A percentile compares a stretch with the other conserved stretches of the same genome.
These are phyloP conservation scores for Colletotrichum ledebouriae DNA, from an alignment of 2,329 filamentous ascomycete genomes.

Conservation along the genomic window DNA sequence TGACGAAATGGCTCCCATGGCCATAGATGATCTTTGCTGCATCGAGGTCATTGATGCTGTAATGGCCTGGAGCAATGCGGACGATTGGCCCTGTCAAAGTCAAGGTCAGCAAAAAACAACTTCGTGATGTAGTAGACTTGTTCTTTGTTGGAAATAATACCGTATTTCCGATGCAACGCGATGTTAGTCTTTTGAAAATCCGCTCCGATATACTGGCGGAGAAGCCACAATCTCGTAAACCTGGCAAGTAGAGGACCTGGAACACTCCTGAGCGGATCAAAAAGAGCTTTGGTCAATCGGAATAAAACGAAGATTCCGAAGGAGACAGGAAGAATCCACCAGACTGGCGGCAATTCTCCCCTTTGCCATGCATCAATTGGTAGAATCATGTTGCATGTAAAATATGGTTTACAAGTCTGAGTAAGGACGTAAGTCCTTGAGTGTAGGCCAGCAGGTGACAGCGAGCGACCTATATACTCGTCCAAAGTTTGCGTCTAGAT, in stretches of 20 bases:
- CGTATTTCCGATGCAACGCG: constrained; percentile 49
- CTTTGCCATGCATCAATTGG: neutral
- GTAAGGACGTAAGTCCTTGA: neutral
- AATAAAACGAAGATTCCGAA: neutral
- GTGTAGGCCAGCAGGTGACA: neutral
- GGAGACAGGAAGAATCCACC: neutral
- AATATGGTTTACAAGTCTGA: neutral
- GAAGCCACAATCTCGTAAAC: constrained; percentile 48
- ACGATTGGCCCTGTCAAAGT: constrained; percentile 53
- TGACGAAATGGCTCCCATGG: constrained; percentile 47
- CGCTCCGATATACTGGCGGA: constrained; percentile 44
- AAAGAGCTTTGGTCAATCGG: neutral
- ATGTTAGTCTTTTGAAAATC: constrained; percentile 48
- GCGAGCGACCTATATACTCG: neutral
- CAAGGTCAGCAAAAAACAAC: neutral
- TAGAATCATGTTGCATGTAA: neutral
- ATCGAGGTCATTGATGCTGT: constrained; percentile 57
- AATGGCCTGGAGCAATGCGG: constrained; percentile 61
- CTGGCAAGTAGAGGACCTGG: constrained; percentile 48
- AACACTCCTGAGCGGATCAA: constrained; percentile 34
- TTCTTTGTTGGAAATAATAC: constrained; percentile 31
- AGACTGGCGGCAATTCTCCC: neutral
- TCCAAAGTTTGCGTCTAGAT: too few species aligned
- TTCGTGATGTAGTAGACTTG: too few species aligned
- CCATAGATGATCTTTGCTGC: constrained; percentile 55